Percentiles rank a stretch among this genome's conserved stretches.
These are phyloP conservation scores for Spizellomyces punctatus DNA, from an alignment of 192 early-diverging fungal genomes.

Conservation along the genomic window DNA sequence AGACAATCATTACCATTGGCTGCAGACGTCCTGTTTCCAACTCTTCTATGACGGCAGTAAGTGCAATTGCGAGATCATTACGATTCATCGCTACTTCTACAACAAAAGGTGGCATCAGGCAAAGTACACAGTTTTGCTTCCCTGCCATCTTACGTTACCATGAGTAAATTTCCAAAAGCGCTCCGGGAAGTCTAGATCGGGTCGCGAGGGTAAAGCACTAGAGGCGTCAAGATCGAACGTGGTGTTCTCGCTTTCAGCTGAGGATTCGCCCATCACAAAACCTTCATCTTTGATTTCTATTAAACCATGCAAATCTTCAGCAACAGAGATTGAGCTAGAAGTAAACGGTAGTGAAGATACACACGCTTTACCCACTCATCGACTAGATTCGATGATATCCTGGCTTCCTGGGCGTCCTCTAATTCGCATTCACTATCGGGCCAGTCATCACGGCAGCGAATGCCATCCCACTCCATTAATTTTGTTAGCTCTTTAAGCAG, in stretches of 20 bases:
- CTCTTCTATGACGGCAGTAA: slow-evolving; percentile 32
- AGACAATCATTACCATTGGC: slow-evolving; percentile 13
- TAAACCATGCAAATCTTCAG: background rate
- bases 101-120: background rate
- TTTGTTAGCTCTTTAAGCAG: slow-evolving; percentile 18
- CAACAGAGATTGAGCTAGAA: background rate
- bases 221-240: slow-evolving; percentile 28
- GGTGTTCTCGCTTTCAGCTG: background rate
- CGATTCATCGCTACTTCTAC: background rate
- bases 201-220: slow-evolving; percentile 11
- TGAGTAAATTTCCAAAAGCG: slow-evolving; percentile 34
- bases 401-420: too few species aligned
- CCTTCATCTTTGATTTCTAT: slow-evolving; percentile 37
- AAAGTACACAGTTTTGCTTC: too few species aligned
- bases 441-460: slow-evolving; percentile 17
- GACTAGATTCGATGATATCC: slow-evolving; percentile 5
- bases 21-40: slow-evolving; percentile 25
- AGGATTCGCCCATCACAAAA: background rate
- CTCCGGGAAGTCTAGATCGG: slow-evolving; percentile 38
- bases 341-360: background rate
- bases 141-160: slow-evolving; percentile 12
- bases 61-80: slow-evolving; percentile 14
- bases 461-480: slow-evolving; percentile 30
- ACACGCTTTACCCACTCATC: slow-evolving; percentile 35
- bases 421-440: background rate